phyloP scores from a whole-genome alignment of 345 rosid genomes.

The Lumnitzera littorea region DNA sequence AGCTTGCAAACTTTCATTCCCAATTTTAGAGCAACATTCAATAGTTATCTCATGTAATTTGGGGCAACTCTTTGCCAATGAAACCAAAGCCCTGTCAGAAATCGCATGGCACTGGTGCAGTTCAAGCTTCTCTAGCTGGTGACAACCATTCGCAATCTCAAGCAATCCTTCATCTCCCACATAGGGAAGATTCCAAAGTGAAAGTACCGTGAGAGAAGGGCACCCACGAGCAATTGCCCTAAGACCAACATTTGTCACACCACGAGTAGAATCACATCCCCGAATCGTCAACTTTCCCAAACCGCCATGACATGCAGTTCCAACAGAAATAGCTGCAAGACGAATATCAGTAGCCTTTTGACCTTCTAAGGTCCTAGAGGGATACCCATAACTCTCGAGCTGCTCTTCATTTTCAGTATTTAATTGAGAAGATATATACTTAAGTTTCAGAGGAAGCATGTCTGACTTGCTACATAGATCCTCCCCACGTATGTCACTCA shows the following conservation, averaged over 20 bases:
- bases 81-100: conserved; percentile 54
- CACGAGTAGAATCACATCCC: conserved; percentile 38
- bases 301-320: conserved; percentile 82
- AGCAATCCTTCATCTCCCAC: conserved; percentile 58
- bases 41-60: conserved; percentile 60
- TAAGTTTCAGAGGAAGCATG: conserved; percentile 7
- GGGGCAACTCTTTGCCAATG: conserved; percentile 67
- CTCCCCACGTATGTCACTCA: conserved; percentile 53
- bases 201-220: conserved; percentile 59
- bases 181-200: conserved; percentile 61
- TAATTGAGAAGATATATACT: not conserved
- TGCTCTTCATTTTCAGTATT: conserved; percentile 8
- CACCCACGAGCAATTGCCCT: conserved; percentile 72
- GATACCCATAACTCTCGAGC: conserved; percentile 51
- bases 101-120: conserved; percentile 52
- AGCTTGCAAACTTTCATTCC: conserved; percentile 69
- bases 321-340: conserved; percentile 83
- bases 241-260: conserved; percentile 67
- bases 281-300: conserved; percentile 60
- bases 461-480: conserved; percentile 34
- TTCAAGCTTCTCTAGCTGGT: conserved; percentile 72
- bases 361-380: conserved; percentile 79
- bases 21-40: conserved; percentile 69
- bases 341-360: conserved; percentile 83
- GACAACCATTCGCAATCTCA: conserved; percentile 80